A percentile compares a stretch with the other conserved stretches of the same genome.
These are phyloP conservation scores for Petunia secreta DNA, from an alignment of 257 asterid species.

Conservation along the genomic window DNA sequence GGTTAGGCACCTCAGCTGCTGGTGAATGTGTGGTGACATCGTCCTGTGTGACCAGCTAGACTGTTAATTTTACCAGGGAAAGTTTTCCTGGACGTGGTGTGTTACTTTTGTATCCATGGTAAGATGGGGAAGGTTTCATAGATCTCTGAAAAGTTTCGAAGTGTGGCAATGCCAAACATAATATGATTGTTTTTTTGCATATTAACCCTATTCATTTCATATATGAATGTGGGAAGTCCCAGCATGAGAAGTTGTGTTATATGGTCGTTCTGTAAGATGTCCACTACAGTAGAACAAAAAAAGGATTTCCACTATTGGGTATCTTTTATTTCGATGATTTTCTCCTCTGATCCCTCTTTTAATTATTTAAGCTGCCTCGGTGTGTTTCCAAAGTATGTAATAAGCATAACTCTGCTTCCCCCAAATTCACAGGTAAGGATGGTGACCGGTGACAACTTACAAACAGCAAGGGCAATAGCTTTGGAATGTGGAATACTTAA, in stretches of 20 bases:
- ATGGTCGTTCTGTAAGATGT: background rate
- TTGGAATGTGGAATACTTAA: conserved; percentile 87
- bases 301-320: too few relatives aligned
- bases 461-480: conserved; percentile 94
- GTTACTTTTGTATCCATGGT: background rate
- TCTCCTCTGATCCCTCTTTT: background rate
- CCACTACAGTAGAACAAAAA: background rate
- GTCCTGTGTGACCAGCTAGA: background rate
- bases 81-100: conserved; percentile 1
- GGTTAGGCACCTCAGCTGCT: conserved; percentile 1
- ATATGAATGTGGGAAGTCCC: conserved; percentile 9
- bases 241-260: background rate
- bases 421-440: conserved; percentile 70
- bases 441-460: conserved; percentile 97
- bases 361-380: background rate
- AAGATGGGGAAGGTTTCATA: background rate
- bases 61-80: background rate
- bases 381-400: background rate
- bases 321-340: background rate
- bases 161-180: background rate
- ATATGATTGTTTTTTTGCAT: background rate
- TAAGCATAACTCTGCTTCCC: background rate
- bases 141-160: background rate
- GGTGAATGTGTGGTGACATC: background rate
- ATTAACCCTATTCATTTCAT: background rate